Evolutionary conservation across 106 monocot species (phyloP), one percentile per base, ranked within the genome.

Genomic region (Dioscorea alata): DNA sequence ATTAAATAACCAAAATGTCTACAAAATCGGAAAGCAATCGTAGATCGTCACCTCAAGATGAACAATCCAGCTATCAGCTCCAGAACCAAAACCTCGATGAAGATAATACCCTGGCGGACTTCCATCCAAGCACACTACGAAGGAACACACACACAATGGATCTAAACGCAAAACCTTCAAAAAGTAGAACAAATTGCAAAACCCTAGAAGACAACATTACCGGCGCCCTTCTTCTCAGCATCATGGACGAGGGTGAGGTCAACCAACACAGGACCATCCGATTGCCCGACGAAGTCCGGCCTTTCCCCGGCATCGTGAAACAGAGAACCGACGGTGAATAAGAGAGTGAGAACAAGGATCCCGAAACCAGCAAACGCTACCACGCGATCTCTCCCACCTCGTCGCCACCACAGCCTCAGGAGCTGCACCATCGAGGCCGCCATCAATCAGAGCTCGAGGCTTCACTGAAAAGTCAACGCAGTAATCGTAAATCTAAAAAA

Each of bases 151-250:
- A 6, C 42, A 6, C 2, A 6, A 42, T 42, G 6, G 42, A 42
- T 42, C 42, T 42, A 42, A 42, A 6, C 10, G 42, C 42, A 42
- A 42, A 42, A 42, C 42, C 42, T 42, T 28, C 1, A 42, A 42
- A 42, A 42, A 42, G 42, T 6, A 42, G 42, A 42, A 6, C 5
- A 42, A 42, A 54, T 13, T 16, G 4, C 4, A 54, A 54, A 54
- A 54, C 54, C 54, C 54, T 54, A 15, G 54, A 54, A 5, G 54
- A 54, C 0, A 18, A 14, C 22, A 20, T 59, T 23, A 59, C 59
- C 59, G 59, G 59, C 59, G 59, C 59, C 59, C 59, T 59, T 59
- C 59, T 59, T 9, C 59, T 59, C 59, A 4, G 59, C 59, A 9
- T 59, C 22, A 12, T 21, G 59, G 12, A 59, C 59, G n/a, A 59